Conservation (phyloP, 2,329 filamentous ascomycete species). For the Aspergillus fischeri region DNA sequence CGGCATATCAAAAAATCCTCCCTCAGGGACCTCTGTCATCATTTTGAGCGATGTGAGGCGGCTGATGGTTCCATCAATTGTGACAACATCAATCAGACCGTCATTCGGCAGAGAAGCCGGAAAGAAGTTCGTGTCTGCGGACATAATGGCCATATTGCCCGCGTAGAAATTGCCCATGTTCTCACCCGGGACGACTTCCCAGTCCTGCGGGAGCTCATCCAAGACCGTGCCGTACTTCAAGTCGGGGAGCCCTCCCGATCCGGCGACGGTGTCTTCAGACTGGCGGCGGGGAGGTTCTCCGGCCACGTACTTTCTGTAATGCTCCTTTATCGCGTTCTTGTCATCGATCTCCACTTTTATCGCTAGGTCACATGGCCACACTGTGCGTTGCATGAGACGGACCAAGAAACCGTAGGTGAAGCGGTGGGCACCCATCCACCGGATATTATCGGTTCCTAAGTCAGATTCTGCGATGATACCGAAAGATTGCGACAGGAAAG, state of each 20-base stretch:
- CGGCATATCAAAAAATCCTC: constrained; percentile 73
- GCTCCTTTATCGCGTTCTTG: constrained; percentile 68
- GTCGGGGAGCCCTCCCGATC: constrained; percentile 60
- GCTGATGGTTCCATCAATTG: constrained; percentile 70
- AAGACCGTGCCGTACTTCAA: constrained; percentile 76
- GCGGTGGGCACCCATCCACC: constrained; percentile 85
- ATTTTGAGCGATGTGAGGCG: constrained; percentile 64
- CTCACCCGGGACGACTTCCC: constrained; percentile 69
- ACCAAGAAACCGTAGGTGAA: constrained; percentile 84
- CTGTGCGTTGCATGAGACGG: constrained; percentile 67
- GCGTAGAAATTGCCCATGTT: constrained; percentile 89
- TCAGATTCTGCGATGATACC: constrained; percentile 90
- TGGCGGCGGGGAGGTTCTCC: constrained; percentile 19
- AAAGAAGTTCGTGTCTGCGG: constrained; percentile 79
- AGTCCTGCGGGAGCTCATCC: constrained; percentile 71
- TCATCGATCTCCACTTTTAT: constrained; percentile 75
- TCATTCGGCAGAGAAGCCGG: constrained; percentile 74
- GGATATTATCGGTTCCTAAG: constrained; percentile 80
- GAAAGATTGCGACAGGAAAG: constrained; percentile 85
- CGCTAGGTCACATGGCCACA: constrained; percentile 86
- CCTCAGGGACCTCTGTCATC: constrained; percentile 66
- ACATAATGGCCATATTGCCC: constrained; percentile 94
- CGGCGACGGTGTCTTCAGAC: constrained; percentile 34
- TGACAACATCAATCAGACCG: constrained; percentile 79
- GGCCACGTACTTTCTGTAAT: constrained; percentile 57